Percentiles rank a stretch among this genome's conserved stretches.
phyloP scores from a whole-genome alignment of 208 protist species.

The Lotmaria passim region DNA sequence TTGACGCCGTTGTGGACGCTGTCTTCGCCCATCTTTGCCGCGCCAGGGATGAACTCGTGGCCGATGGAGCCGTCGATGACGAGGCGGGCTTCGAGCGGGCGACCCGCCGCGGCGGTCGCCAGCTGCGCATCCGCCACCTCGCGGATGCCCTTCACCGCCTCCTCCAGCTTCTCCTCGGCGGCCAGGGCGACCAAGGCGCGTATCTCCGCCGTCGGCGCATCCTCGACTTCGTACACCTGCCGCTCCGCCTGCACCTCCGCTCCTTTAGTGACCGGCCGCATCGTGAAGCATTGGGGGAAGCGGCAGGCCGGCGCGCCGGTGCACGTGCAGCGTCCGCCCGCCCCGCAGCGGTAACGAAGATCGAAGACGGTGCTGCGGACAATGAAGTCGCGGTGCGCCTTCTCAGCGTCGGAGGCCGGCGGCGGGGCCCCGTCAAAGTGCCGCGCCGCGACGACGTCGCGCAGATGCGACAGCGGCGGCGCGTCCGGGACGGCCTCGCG shows the following conservation, averaged over 20 bases:
- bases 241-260: constrained; percentile 73
- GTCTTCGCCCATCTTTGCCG: constrained; percentile 41
- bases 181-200: constrained; percentile 55
- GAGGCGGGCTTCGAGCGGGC: constrained; percentile 36
- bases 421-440: constrained; percentile 32
- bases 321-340: constrained; percentile 70
- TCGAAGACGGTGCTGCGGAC: constrained; percentile 73
- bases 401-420: constrained; percentile 26
- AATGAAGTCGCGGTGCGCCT: constrained; percentile 38
- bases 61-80: constrained; percentile 25
- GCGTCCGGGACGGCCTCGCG: constrained; percentile 41
- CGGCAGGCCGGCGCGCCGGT: constrained; percentile 54
- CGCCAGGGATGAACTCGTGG: constrained; percentile 39
- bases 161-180: constrained; percentile 51
- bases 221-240: constrained; percentile 62
- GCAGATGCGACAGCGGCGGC: constrained; percentile 46
- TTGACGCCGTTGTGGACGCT: constrained; percentile 52
- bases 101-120: constrained; percentile 38
- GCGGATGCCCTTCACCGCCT: constrained; percentile 62
- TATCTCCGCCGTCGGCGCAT: constrained; percentile 55
- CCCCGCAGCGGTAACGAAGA: constrained; percentile 75
- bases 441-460: constrained; percentile 48
- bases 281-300: constrained; percentile 74
- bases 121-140: constrained; percentile 45
- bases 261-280: constrained; percentile 79